phyloP scores from a whole-genome alignment of 2,329 filamentous ascomycete species.

The Colletotrichum magnum region DNA sequence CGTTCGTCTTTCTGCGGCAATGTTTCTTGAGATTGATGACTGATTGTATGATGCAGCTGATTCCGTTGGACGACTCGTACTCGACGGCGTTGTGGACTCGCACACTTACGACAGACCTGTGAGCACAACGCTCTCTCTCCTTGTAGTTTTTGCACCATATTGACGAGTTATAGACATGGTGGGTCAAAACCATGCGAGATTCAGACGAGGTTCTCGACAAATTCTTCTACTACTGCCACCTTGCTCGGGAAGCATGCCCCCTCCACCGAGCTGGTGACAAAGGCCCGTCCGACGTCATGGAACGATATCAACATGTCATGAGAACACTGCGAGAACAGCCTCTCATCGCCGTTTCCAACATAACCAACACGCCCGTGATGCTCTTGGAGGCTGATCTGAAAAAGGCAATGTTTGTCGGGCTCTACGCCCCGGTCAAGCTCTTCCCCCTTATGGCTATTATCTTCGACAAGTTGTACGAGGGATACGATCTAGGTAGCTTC shows the following conservation, averaged over 20 bases:
- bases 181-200: slow-evolving; percentile 57
- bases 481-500: background rate
- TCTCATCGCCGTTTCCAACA: slow-evolving; percentile 47
- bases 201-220: slow-evolving; percentile 60
- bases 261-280: slow-evolving; percentile 55
- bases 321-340: slow-evolving; percentile 51
- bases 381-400: slow-evolving; percentile 56
- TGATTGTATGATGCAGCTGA: slow-evolving; percentile 26
- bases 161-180: slow-evolving; percentile 40
- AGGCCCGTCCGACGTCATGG: slow-evolving; percentile 41
- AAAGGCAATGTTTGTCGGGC: slow-evolving; percentile 49
- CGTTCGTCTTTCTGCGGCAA: slow-evolving; percentile 32
- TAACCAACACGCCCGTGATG: slow-evolving; percentile 51
- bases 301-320: slow-evolving; percentile 51
- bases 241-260: slow-evolving; percentile 55
- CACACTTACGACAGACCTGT: slow-evolving; percentile 53
- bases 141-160: background rate
- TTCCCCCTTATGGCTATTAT: slow-evolving; percentile 53
- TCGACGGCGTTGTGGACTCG: slow-evolving; percentile 49
- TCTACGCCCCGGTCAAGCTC: slow-evolving; percentile 51
- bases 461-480: slow-evolving; percentile 48
- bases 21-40: background rate
- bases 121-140: background rate
- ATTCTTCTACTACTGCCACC: slow-evolving; percentile 64
- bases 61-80: slow-evolving; percentile 49